Evolutionary conservation across 108 stramenopile species (phyloP).

Genomic region (Nitzschia palea): DNA sequence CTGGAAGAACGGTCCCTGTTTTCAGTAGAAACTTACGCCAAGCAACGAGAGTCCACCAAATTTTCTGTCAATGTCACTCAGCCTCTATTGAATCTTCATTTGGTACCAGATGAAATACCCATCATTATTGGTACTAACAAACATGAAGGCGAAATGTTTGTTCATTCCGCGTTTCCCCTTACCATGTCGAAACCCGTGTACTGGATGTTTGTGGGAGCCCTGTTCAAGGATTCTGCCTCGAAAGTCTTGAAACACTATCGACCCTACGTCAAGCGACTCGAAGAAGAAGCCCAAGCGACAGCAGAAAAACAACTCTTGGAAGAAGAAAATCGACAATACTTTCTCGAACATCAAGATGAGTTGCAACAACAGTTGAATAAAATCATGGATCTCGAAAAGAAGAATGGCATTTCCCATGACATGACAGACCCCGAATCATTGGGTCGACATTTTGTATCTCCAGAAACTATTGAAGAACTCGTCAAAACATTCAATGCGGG

Average conservation of each 20-base stretch:
- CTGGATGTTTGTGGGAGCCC: constrained; percentile 78
- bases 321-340: constrained; percentile 58
- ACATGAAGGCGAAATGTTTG: constrained; percentile 87
- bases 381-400: constrained; percentile 17
- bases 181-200: constrained; percentile 83
- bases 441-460: neutral
- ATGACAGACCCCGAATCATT: neutral
- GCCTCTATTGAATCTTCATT: constrained; percentile 52
- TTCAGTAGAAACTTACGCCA: constrained; percentile 21
- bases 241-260: constrained; percentile 65
- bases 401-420: constrained; percentile 9
- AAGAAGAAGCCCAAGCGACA: constrained; percentile 49
- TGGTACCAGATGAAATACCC: constrained; percentile 67
- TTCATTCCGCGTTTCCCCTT: constrained; percentile 75
- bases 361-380: constrained; percentile 53
- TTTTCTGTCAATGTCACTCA: constrained; percentile 72
- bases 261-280: constrained; percentile 51
- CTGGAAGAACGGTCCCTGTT: constrained; percentile 11
- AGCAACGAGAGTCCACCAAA: constrained; percentile 36
- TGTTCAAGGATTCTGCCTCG: constrained; percentile 72
- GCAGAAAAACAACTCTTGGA: constrained; percentile 52
- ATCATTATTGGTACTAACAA: constrained; percentile 76
- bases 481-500: constrained; percentile 43
- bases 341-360: constrained; percentile 46
- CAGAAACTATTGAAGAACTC: constrained; percentile 27